Evolutionary conservation across 495 filamentous ascomycete species (phyloP).

Genomic region (Talaromyces wortmannii): DNA sequence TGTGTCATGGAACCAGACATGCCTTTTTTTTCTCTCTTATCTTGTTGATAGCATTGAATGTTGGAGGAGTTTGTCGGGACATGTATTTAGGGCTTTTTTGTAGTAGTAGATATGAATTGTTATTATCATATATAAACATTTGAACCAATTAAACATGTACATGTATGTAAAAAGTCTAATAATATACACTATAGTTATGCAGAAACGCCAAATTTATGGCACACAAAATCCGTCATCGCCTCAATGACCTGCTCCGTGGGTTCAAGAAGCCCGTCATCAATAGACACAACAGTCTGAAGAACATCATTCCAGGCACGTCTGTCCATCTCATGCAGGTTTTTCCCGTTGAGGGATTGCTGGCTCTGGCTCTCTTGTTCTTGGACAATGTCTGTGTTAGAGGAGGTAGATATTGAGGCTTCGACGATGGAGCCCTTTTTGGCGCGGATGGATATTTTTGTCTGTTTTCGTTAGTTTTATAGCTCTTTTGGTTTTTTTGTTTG

Average conservation of each 20-base stretch:
- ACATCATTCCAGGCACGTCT: constrained; percentile 20
- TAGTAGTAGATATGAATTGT: no score
- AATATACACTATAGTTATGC: not conserved
- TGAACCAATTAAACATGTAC: not conserved
- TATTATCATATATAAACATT: not conserved
- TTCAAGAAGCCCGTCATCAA: not conserved
- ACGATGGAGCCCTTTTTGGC: constrained; percentile 36
- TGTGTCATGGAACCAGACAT: not conserved
- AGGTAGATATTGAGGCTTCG: constrained; percentile 37
- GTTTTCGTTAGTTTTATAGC: constrained; percentile 5
- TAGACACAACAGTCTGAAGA: not conserved
- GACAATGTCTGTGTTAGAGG: constrained; percentile 22
- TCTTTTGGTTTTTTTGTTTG: not conserved
- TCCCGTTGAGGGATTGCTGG: constrained; percentile 28
- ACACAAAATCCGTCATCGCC: not conserved
- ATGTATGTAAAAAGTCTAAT: not conserved
- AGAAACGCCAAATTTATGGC: constrained; percentile 3
- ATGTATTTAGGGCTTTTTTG: not conserved
- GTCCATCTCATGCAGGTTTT: constrained; percentile 35
- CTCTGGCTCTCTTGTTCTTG: constrained; percentile 27
- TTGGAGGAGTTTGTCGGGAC: not conserved
- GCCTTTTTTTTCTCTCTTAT: no score
- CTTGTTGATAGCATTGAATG: no score
- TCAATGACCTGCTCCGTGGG: not conserved
- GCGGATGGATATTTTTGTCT: constrained; percentile 32